phyloP scores from a whole-genome alignment of 306 rosid species.

The Hippophae rhamnoides region DNA sequence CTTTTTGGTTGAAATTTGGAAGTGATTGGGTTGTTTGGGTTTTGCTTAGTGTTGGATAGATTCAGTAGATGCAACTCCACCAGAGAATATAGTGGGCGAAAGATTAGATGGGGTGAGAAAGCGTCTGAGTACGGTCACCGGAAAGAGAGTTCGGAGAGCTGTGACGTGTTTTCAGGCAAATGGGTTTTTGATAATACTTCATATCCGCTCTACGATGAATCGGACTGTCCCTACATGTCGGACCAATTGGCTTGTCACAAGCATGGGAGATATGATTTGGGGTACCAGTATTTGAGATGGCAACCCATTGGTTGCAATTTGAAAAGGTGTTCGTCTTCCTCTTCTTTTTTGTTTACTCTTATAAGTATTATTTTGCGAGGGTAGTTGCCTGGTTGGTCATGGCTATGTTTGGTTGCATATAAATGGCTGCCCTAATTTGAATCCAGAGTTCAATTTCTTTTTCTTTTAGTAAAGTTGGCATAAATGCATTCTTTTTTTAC shows the following conservation, averaged over 20 bases:
- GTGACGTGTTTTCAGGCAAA: constrained; percentile 75
- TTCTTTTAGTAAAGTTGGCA: neutral
- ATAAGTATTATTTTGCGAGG: neutral
- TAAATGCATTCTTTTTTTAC: neutral
- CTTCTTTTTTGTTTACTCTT: constrained; percentile 3
- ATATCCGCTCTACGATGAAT: constrained; percentile 64
- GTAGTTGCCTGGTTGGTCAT: neutral
- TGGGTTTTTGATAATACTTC: constrained; percentile 83
- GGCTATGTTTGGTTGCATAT: neutral
- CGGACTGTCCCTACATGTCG: constrained; percentile 86
- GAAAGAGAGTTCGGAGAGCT: constrained; percentile 38
- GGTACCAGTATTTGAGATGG: constrained; percentile 87
- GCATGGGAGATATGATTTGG: constrained; percentile 85
- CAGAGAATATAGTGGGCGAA: constrained; percentile 58
- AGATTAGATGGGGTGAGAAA: constrained; percentile 37
- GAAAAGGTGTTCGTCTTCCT: constrained; percentile 46
- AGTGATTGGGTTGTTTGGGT: constrained; percentile 20
- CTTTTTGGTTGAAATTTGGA: constrained; percentile 11
- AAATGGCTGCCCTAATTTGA: neutral
- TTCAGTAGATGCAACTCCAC: constrained; percentile 83
- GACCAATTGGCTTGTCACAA: constrained; percentile 94
- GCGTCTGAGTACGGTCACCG: constrained; percentile 17
- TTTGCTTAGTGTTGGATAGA: constrained; percentile 69
- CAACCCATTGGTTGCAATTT: constrained; percentile 88
- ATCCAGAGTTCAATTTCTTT: neutral